phyloP scores from a whole-genome alignment of 345 rosid species.

The Geranium rotundifolium region DNA sequence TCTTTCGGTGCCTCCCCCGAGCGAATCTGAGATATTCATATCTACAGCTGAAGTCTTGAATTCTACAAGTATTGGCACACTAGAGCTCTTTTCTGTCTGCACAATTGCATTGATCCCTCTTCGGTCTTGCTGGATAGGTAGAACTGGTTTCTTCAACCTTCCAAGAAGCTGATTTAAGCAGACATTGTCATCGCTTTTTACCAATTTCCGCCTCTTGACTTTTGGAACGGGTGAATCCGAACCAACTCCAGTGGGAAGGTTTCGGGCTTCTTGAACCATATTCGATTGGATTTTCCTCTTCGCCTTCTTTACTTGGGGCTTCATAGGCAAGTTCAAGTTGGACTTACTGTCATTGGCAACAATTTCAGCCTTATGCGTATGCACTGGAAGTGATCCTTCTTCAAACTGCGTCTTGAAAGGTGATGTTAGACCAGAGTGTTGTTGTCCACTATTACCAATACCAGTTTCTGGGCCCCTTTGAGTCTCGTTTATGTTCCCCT shows the following conservation, averaged over 20 bases:
- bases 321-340: constrained; percentile 13
- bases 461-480: constrained; percentile 4
- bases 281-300: constrained; percentile 18
- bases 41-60: constrained; percentile 14
- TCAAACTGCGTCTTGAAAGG: constrained; percentile 13
- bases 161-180: constrained; percentile 13
- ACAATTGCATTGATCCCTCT: constrained; percentile 9
- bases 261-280: constrained; percentile 13
- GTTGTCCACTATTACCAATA: constrained; percentile 9
- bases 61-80: constrained; percentile 13
- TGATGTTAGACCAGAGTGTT: constrained; percentile 29
- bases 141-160: constrained; percentile 16
- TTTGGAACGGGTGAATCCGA: constrained; percentile 16
- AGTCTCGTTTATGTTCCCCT: constrained; percentile 17
- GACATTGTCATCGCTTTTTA: constrained; percentile 5
- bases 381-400: constrained; percentile 10
- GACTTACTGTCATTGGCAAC: constrained; percentile 14
- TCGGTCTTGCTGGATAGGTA: constrained; percentile 10
- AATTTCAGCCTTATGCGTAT: constrained; percentile 18
- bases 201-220: constrained; percentile 18
- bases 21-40: constrained; percentile 15
- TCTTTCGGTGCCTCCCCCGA: not conserved
- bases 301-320: constrained; percentile 16
- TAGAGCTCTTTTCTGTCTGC: constrained; percentile 16
- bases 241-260: constrained; percentile 7